Conservation (phyloP, 495 filamentous ascomycete species). For the Penicillium roqueforti region DNA sequence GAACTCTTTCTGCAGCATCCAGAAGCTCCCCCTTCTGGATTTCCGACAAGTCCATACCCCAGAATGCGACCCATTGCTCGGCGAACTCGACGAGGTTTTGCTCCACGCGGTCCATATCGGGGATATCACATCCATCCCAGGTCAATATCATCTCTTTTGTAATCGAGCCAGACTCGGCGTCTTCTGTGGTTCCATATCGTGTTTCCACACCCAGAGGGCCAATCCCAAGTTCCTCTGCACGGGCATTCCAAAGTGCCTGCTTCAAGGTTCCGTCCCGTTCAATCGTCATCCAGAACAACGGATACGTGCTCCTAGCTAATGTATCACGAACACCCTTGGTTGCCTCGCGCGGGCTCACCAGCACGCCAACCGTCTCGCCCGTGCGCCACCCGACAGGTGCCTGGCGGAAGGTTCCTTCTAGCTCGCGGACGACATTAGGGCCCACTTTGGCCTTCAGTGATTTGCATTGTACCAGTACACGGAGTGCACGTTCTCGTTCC, state of each 20-base stretch:
- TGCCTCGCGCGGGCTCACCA: conserved; percentile 54
- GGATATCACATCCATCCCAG: conserved; percentile 53
- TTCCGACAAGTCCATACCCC: conserved; percentile 21
- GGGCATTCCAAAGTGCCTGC: conserved; percentile 44
- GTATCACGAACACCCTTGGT: conserved; percentile 62
- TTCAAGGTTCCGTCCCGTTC: conserved; percentile 35
- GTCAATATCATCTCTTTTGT: conserved; percentile 46
- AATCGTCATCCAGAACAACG: conserved; percentile 58
- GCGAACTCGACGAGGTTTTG: conserved; percentile 21
- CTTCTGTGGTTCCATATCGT: conserved; percentile 35
- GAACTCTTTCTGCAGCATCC: conserved; percentile 30
- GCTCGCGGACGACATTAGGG: conserved; percentile 71
- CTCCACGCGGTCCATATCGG: conserved; percentile 39
- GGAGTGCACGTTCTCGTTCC: conserved; percentile 44
- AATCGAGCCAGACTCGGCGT: conserved; percentile 11
- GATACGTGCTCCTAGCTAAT: conserved; percentile 59
- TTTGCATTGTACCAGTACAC: conserved; percentile 82
- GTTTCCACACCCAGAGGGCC: conserved; percentile 58
- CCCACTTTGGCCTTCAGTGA: conserved; percentile 49
- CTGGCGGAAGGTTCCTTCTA: conserved; percentile 74
- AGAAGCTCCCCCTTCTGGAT: conserved; percentile 26
- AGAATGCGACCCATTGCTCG: conserved; percentile 32
- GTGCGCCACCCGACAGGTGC: conserved; percentile 66
- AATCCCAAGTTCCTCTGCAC: conserved; percentile 59
- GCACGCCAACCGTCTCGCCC: conserved; percentile 55